These are phyloP conservation scores for Tetrahymena borealis DNA, from an alignment of 73 alveolate genomes.

Conservation along the genomic window DNA sequence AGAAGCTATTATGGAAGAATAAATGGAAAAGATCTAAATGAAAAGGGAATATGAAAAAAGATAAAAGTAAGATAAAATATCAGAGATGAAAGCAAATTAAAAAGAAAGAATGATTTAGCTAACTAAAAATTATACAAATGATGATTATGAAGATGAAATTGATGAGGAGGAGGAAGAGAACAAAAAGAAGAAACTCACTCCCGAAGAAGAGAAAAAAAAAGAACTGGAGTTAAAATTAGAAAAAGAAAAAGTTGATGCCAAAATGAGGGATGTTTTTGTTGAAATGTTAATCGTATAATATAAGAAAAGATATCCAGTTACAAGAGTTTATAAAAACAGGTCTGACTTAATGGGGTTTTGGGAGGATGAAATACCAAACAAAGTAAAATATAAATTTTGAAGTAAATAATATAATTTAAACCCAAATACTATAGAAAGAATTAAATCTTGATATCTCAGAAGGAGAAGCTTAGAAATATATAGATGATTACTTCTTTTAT, in stretches of 20 bases:
- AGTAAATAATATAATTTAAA: background rate
- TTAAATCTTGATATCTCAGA: slow-evolving; percentile 9
- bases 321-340: slow-evolving; percentile 19
- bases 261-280: slow-evolving; percentile 24
- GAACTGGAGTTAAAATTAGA: background rate
- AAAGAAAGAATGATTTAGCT: slow-evolving; percentile 1
- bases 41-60: slow-evolving; percentile 25
- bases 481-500: background rate
- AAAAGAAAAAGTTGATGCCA: background rate
- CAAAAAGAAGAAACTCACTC: slow-evolving; percentile 2
- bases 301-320: slow-evolving; percentile 12
- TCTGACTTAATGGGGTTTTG: slow-evolving; percentile 10
- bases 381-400: slow-evolving; percentile 6
- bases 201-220: slow-evolving; percentile 5
- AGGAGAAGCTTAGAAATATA: background rate
- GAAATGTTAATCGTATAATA: slow-evolving; percentile 8
- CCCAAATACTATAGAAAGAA: slow-evolving; percentile 12
- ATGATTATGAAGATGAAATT: slow-evolving; percentile 46
- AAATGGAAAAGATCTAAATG: slow-evolving; percentile 9
- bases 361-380: background rate
- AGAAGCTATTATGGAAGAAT: slow-evolving; percentile 2
- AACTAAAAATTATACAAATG: slow-evolving; percentile 28
- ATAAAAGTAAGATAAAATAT: slow-evolving; percentile 9
- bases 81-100: slow-evolving; percentile 10
- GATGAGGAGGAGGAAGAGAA: slow-evolving; percentile 29